These are phyloP conservation scores for Rhodamnia rubescens DNA, from an alignment of 345 rosid genomes.

Conservation along the genomic window DNA sequence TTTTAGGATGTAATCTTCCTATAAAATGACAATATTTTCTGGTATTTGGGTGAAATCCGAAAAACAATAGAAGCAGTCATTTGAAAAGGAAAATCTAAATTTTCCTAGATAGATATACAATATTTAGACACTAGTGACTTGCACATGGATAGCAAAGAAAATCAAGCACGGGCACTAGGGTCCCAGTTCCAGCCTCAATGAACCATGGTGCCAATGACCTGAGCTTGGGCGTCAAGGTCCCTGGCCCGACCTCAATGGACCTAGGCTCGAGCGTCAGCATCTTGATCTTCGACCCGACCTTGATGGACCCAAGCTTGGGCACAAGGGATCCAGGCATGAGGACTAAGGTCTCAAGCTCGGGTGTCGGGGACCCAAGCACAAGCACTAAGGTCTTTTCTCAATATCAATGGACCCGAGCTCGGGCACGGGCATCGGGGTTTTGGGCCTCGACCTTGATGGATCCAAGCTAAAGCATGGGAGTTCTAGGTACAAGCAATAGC, in stretches of 20 bases:
- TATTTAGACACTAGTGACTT: neutral
- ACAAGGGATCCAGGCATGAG: neutral
- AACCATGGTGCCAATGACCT: accelerated
- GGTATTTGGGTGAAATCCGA: neutral
- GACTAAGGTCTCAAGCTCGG: neutral
- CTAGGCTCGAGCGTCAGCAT: neutral
- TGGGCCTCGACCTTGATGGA: accelerated
- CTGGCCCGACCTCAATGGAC: neutral
- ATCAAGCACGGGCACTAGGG: neutral
- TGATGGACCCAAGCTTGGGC: neutral
- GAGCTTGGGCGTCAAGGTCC: neutral
- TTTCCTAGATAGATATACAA: neutral
- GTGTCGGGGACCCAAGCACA: no score
- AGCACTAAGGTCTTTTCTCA: accelerated
- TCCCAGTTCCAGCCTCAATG: neutral
- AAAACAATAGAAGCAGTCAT: neutral
- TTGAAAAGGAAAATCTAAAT: neutral
- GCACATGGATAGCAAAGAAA: neutral
- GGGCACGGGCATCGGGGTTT: accelerated
- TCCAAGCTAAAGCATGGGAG: neutral
- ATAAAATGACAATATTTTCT: neutral
- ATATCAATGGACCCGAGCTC: neutral
- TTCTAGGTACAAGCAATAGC: neutral
- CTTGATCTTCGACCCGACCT: neutral
- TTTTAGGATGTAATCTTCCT: neutral